Conservation (phyloP, 1,284 basidiomycete species). For the Psilocybe mexicana region DNA sequence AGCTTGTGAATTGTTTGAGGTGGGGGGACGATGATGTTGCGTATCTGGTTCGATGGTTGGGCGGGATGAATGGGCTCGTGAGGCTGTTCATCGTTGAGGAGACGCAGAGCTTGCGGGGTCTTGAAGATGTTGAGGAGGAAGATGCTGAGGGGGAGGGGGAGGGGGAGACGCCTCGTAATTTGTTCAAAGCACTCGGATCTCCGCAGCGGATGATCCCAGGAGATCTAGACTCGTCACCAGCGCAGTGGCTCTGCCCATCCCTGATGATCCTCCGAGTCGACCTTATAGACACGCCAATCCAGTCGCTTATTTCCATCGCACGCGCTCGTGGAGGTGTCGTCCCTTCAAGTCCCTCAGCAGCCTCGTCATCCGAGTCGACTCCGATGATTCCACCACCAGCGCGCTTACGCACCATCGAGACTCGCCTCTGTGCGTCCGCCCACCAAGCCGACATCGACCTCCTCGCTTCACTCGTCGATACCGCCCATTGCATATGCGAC, state of each 20-base stretch:
- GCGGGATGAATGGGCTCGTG: conserved; percentile 25
- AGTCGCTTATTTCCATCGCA: conserved; percentile 2
- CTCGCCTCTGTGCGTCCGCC: not conserved
- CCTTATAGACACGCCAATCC: not conserved
- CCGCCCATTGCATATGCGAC: not conserved
- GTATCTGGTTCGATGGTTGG: conserved; percentile 29
- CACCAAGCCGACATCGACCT: not conserved
- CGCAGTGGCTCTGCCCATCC: conserved; percentile 16
- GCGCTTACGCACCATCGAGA: conserved; percentile 1
- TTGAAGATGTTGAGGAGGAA: not conserved
- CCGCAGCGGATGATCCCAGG: not conserved
- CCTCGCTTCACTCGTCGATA: not conserved
- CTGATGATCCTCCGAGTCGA: conserved; percentile 17
- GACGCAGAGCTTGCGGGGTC: not conserved
- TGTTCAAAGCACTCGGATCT: conserved; percentile 16
- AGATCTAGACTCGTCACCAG: no score
- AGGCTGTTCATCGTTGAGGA: conserved; percentile 23
- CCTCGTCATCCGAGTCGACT: not conserved
- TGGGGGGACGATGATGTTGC: conserved; percentile 20
- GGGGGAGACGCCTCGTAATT: conserved; percentile 4
- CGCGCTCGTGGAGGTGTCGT: not conserved
- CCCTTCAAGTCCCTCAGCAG: not conserved
- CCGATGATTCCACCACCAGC: not conserved
- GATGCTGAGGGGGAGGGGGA: not conserved
- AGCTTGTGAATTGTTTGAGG: conserved; percentile 23